Evolutionary conservation across 257 asterid genomes (phyloP), one percentile per base, ranked within the genome.

Genomic region (Linaria vulgaris): DNA sequence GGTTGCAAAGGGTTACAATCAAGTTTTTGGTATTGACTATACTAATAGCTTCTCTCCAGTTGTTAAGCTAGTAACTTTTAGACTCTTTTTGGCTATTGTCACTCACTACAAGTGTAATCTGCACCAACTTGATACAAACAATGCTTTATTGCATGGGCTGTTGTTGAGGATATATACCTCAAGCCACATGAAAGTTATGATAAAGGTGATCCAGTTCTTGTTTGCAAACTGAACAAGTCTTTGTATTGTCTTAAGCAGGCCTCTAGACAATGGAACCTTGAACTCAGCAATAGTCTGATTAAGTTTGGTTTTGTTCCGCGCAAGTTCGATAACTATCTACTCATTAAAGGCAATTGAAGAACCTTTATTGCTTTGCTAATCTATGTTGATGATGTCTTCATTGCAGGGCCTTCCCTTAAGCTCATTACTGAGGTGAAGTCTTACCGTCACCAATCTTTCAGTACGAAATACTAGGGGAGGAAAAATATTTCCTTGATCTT

Each of bases 221-320:
- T 27, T 0, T 57, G 59, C 8, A 27, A 15, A 14, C n/a, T 67
- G 0, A 37, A 14, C 1, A 30, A 7, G 12, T 21, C 47, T 1
- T 1, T 58, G 0, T 59, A 68, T 59, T 61, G 60, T 0, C 19
- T 68, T 6, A 68, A 68, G 6, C 67, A 68, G 16, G 55, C 61
- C 0, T 59, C 67, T 0, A 20, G 54, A 9, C 55, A 59, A 22
- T 59, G 67, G 55, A 59, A 15, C 24, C 1, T 19, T 0, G 59
- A 64, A 3, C 13, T 64, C 14, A 37, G 39, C 1, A 1, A 7
- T 0, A 51, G 30, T 3, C 12, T 69, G 1, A 2, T 1, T 0
- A 1, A 1, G 0, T 62, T 0, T 62, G 69, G 64, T 0, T 62
- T 61, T 1, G n/a, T n/a, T n/a, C n/a, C 34, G 20, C 0, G 0